A percentile compares a stretch with the other conserved stretches of the same genome.
Conservation (phyloP, 495 filamentous ascomycete species). For the Annulohypoxylon maeteangense region DNA sequence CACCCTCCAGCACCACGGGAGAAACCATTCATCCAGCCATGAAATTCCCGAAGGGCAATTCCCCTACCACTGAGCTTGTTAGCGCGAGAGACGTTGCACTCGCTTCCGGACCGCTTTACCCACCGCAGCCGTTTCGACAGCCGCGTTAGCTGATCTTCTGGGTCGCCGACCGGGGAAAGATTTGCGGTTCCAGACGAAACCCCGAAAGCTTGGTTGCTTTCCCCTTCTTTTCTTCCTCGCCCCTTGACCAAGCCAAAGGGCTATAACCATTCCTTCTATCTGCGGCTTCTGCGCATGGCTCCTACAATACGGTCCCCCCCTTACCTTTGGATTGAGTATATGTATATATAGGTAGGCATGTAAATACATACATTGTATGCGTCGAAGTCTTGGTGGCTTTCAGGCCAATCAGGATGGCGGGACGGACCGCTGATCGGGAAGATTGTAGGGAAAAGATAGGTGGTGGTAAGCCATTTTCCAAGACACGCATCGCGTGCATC, state of each 20-base stretch:
- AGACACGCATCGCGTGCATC: conserved; percentile 44
- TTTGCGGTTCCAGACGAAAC: conserved; percentile 41
- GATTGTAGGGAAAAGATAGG: conserved; percentile 15
- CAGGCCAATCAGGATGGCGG: conserved; percentile 25
- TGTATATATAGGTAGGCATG: background rate
- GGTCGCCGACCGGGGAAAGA: conserved; percentile 43
- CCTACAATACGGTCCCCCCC: background rate
- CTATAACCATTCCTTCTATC: background rate
- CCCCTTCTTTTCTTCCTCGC: background rate
- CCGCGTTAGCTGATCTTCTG: conserved; percentile 42
- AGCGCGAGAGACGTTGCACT: conserved; percentile 40
- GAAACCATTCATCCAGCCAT: conserved; percentile 9
- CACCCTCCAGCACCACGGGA: background rate
- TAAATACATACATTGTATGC: conserved; percentile 30
- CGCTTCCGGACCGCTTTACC: conserved; percentile 42
- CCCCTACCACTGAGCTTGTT: conserved; percentile 20
- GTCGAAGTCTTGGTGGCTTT: conserved; percentile 8
- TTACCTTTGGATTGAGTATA: conserved; percentile 1
- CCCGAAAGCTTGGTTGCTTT: conserved; percentile 24
- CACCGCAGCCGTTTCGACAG: conserved; percentile 45
- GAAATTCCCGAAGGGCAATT: conserved; percentile 30
- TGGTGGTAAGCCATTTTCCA: conserved; percentile 29
- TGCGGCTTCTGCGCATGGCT: conserved; percentile 26
- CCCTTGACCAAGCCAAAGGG: background rate
- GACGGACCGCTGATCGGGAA: conserved; percentile 35